These are phyloP conservation scores for Aaosphaeria pasadenensis DNA, from an alignment of 2,329 filamentous ascomycete species.

Conservation along the genomic window DNA sequence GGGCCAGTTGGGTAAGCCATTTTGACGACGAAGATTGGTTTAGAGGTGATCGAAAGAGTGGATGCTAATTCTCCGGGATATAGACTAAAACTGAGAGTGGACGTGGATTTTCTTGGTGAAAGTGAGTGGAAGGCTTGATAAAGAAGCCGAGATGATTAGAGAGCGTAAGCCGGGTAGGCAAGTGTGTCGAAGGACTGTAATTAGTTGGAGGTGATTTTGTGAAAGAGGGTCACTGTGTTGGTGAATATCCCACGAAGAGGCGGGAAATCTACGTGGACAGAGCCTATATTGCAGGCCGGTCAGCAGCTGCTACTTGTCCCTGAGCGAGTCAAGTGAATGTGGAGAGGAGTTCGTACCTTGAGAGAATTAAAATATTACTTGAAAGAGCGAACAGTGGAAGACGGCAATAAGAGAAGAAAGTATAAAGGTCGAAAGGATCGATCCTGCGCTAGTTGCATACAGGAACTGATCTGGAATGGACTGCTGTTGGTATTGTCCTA, in stretches of 20 bases:
- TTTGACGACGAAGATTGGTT: slow-evolving; percentile 32
- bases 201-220: slow-evolving; percentile 52
- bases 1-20: slow-evolving; percentile 56
- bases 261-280: slow-evolving; percentile 27
- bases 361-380: slow-evolving; percentile 48
- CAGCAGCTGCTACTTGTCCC: background rate
- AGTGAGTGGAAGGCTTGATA: slow-evolving; percentile 43
- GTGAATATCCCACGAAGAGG: slow-evolving; percentile 33
- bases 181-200: slow-evolving; percentile 52
- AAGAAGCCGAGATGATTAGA: slow-evolving; percentile 39
- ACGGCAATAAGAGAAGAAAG: slow-evolving; percentile 31
- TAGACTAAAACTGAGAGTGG: slow-evolving; percentile 12
- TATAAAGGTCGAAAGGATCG: slow-evolving; percentile 29
- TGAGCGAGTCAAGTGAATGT: slow-evolving; percentile 3
- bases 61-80: slow-evolving; percentile 49
- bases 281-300: slow-evolving; percentile 27
- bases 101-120: background rate
- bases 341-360: slow-evolving; percentile 39
- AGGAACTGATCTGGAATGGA: slow-evolving; percentile 38
- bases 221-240: slow-evolving; percentile 41
- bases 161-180: slow-evolving; percentile 51
- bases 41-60: slow-evolving; percentile 38
- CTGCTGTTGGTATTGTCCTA: slow-evolving; percentile 29
- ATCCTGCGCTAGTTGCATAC: slow-evolving; percentile 45
- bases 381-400: slow-evolving; percentile 37